Conservation (phyloP, 2,329 filamentous ascomycete genomes). For the Penicillium olsonii region DNA sequence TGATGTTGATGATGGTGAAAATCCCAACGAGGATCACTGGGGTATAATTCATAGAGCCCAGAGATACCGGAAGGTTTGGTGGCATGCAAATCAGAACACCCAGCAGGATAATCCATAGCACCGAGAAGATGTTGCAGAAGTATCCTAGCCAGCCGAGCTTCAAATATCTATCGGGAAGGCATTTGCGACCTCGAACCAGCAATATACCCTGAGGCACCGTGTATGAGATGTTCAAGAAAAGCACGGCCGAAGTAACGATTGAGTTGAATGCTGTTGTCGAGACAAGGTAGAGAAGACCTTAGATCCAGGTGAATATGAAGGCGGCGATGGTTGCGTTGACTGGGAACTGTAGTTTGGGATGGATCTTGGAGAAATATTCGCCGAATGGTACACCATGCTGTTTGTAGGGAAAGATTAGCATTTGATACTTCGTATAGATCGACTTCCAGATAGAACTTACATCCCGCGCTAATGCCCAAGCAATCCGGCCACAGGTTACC, state of each 20-base stretch:
- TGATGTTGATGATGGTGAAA: conserved; percentile 9
- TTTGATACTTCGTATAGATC: background rate
- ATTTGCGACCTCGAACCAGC: conserved; percentile 37
- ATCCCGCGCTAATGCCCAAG: background rate
- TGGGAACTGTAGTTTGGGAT: conserved; percentile 24
- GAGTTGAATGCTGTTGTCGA: conserved; percentile 45
- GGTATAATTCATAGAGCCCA: conserved; percentile 2
- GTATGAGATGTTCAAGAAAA: conserved; percentile 42
- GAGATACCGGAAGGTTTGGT: background rate
- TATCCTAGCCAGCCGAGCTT: background rate
- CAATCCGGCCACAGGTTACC: background rate
- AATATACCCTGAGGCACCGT: conserved; percentile 47
- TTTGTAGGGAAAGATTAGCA: background rate
- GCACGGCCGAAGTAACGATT: conserved; percentile 40
- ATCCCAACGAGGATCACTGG: conserved; percentile 3
- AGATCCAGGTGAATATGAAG: conserved; percentile 48
- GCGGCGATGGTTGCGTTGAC: conserved; percentile 47
- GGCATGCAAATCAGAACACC: background rate
- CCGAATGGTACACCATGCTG: conserved; percentile 11
- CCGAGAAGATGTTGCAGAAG: background rate
- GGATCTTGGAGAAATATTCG: conserved; percentile 18
- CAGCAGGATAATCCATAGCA: background rate
- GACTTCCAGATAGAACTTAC: conserved; percentile 18
- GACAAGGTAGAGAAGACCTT: conserved; percentile 31
- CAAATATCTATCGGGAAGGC: background rate